These are phyloP conservation scores for Amanita jacksonii DNA, from an alignment of 768 basidiomycete genomes.

Conservation along the genomic window DNA sequence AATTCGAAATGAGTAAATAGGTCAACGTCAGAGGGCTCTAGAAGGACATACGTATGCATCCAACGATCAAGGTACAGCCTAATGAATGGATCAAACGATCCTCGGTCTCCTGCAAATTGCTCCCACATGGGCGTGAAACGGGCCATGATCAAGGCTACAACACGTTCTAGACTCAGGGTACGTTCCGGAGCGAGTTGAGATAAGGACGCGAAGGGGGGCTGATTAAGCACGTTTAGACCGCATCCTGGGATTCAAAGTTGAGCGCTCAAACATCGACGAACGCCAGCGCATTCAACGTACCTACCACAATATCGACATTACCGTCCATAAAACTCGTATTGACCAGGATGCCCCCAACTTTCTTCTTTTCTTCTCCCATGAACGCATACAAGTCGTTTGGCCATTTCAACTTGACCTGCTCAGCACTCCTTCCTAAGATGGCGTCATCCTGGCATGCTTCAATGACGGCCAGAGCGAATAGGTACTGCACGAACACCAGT, in stretches of 20 bases:
- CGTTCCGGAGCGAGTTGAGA: conserved; percentile 42
- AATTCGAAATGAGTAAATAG: neutral
- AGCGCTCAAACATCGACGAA: neutral
- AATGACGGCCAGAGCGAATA: conserved; percentile 83
- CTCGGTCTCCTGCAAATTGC: conserved; percentile 50
- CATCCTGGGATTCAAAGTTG: conserved; percentile 44
- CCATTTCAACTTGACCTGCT: conserved; percentile 81
- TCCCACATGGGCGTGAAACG: conserved; percentile 77
- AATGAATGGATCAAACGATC: conserved; percentile 77
- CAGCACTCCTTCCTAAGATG: conserved; percentile 43
- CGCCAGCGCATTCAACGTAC: conserved; percentile 30
- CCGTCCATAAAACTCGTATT: conserved; percentile 76
- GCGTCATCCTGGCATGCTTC: conserved; percentile 63
- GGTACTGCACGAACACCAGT: conserved; percentile 90
- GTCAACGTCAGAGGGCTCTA: neutral
- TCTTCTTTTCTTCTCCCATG: conserved; percentile 47
- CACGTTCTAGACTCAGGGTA: conserved; percentile 58
- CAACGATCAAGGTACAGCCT: conserved; percentile 71
- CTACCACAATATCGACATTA: conserved; percentile 69
- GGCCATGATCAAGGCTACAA: conserved; percentile 64
- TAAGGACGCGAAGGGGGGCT: conserved; percentile 75
- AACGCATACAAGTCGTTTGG: conserved; percentile 91
- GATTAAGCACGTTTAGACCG: conserved; percentile 81
- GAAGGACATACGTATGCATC: conserved; percentile 78
- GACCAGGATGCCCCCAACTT: conserved; percentile 88